These are phyloP conservation scores for Blastocrithidia nonstop DNA, from an alignment of 208 protist species.

Conservation along the genomic window DNA sequence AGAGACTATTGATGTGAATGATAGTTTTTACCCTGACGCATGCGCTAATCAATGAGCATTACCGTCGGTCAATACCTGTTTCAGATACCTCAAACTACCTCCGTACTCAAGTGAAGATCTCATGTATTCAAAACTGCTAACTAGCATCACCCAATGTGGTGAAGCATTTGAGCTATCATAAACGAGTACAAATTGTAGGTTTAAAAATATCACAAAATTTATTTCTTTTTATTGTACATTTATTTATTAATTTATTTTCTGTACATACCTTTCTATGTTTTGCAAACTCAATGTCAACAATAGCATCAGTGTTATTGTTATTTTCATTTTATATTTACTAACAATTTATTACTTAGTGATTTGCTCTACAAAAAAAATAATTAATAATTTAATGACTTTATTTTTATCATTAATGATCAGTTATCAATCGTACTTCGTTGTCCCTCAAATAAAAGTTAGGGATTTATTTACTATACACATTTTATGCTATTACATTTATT, in stretches of 20 bases:
- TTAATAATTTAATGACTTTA: conserved; percentile 5
- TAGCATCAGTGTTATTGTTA: conserved; percentile 1
- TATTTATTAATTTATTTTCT: conserved; percentile 4
- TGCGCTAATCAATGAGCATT: conserved; percentile 59
- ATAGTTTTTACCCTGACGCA: too few relatives aligned
- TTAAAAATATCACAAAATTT: too few relatives aligned
- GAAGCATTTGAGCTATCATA: conserved; percentile 77
- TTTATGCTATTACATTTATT: neutral
- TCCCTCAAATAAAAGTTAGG: neutral
- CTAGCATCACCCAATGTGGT: conserved; percentile 66
- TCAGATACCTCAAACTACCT: conserved; percentile 81
- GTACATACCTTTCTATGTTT: conserved; percentile 1
- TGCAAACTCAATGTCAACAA: neutral
- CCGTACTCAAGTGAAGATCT: conserved; percentile 74
- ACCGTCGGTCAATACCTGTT: conserved; percentile 86
- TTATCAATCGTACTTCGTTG: neutral
- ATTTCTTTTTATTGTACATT: conserved; percentile 3
- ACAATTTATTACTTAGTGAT: too few relatives aligned
- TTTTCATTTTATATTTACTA: too few relatives aligned
- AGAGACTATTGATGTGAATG: too few relatives aligned
- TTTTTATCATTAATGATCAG: conserved; percentile 1
- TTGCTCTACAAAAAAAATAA: too few relatives aligned
- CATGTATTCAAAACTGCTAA: conserved; percentile 68
- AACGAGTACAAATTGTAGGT: neutral
- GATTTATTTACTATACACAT: neutral